Evolutionary conservation across 768 basidiomycete species (phyloP).

Genomic region (Cystobasidium ongulense): DNA sequence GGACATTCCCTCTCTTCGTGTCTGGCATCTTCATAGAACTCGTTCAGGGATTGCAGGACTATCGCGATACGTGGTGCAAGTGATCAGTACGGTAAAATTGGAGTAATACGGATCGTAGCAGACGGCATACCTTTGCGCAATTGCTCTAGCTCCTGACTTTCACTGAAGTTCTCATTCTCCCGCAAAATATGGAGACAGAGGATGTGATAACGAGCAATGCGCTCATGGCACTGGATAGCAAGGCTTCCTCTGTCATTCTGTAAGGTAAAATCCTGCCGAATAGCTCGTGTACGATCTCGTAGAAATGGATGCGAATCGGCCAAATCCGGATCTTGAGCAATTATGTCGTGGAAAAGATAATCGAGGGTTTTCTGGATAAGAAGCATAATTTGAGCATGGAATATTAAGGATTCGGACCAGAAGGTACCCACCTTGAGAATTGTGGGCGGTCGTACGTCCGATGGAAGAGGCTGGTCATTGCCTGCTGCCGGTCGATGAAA

Average conservation of each 20-base stretch:
- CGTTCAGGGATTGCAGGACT: slow-evolving; percentile 87
- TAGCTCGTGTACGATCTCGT: slow-evolving; percentile 79
- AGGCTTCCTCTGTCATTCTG: slow-evolving; percentile 68
- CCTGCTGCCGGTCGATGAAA: slow-evolving; percentile 86
- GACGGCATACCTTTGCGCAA: slow-evolving; percentile 83
- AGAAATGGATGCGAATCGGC: slow-evolving; percentile 69
- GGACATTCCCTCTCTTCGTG: slow-evolving; percentile 55
- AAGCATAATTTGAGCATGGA: too few species aligned
- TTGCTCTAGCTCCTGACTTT: slow-evolving; percentile 71
- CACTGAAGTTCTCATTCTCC: slow-evolving; percentile 58
- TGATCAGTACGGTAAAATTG: not conserved
- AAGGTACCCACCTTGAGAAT: slow-evolving; percentile 61
- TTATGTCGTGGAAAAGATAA: slow-evolving; percentile 79
- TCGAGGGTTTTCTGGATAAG: slow-evolving; percentile 81
- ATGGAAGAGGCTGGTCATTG: slow-evolving; percentile 72
- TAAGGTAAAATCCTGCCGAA: slow-evolving; percentile 89
- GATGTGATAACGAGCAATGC: slow-evolving; percentile 89
- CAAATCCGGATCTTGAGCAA: slow-evolving; percentile 59
- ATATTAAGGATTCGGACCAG: too few species aligned
- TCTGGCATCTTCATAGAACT: slow-evolving; percentile 79
- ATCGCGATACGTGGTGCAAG: not conserved
- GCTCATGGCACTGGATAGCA: slow-evolving; percentile 83
- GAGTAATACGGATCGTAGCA: too few species aligned
- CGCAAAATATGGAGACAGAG: slow-evolving; percentile 58
- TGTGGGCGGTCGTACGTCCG: slow-evolving; percentile 77